Evolutionary conservation across 2,329 filamentous ascomycete genomes (phyloP).

Genomic region (Cercospora zeae-maydis): DNA sequence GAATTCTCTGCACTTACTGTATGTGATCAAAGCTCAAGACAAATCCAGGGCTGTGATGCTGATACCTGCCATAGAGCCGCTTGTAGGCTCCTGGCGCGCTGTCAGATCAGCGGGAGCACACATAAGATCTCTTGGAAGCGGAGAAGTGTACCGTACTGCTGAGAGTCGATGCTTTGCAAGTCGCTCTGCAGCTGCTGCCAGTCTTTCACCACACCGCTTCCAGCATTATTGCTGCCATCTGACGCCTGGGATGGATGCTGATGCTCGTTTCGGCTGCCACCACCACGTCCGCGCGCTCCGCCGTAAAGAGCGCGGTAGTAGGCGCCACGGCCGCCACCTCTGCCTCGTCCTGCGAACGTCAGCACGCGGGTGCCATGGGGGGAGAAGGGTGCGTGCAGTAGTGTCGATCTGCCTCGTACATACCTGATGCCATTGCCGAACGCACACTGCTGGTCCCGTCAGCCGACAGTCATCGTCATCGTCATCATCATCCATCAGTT

Average conservation of each 20-base stretch:
- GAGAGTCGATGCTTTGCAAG: slow-evolving; percentile 30
- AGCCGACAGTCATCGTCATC: not conserved
- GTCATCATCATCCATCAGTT: no score
- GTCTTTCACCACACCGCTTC: slow-evolving; percentile 10
- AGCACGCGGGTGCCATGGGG: not conserved
- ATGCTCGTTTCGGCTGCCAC: slow-evolving; percentile 10
- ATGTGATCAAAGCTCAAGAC: slow-evolving; percentile 36
- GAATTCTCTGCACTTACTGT: slow-evolving; percentile 17
- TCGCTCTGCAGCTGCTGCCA: slow-evolving; percentile 28
- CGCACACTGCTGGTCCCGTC: not conserved
- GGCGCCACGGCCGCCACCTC: slow-evolving; percentile 32
- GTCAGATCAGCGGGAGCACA: not conserved
- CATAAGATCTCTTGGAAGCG: not conserved
- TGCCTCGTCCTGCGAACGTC: slow-evolving; percentile 17
- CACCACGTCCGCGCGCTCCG: slow-evolving; percentile 19
- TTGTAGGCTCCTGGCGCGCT: slow-evolving; percentile 33
- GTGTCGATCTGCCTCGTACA: not conserved
- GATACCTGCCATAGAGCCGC: slow-evolving; percentile 30
- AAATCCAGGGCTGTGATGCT: slow-evolving; percentile 26
- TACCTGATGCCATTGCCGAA: slow-evolving; percentile 18
- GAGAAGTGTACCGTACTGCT: slow-evolving; percentile 32
- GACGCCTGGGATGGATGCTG: not conserved
- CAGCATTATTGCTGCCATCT: not conserved
- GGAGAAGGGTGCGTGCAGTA: not conserved
- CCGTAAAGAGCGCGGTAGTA: slow-evolving; percentile 33